Percentiles rank a stretch among this genome's conserved stretches.
Evolutionary conservation across 345 rosid species (phyloP).

Genomic region (Raphanus raphanistrum): DNA sequence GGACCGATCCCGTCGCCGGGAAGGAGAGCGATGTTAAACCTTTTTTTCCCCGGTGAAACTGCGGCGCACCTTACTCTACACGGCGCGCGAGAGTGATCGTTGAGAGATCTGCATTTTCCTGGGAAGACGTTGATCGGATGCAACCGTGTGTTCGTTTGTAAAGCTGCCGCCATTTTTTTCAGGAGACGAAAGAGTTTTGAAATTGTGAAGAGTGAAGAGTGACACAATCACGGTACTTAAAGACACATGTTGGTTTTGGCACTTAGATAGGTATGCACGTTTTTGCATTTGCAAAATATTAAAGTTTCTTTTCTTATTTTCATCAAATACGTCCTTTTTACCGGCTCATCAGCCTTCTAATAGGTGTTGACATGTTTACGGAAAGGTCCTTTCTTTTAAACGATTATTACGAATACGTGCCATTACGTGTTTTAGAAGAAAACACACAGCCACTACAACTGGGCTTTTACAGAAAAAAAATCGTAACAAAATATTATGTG

Average conservation of each 20-base stretch:
- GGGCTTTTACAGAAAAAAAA: not conserved
- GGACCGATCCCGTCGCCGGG: conserved; percentile 96
- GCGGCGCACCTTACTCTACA: conserved; percentile 54
- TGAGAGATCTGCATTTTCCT: conserved; percentile 29
- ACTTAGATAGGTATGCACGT: conserved; percentile 36
- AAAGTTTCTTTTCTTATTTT: not conserved
- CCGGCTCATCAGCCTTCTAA: not conserved
- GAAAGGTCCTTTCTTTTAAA: not conserved
- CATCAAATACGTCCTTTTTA: not conserved
- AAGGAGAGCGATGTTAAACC: conserved; percentile 70
- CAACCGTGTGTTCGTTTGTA: conserved; percentile 38
- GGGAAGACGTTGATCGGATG: conserved; percentile 23
- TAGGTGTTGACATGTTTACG: not conserved
- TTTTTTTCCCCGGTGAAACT: conserved; percentile 41
- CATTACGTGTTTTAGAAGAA: not conserved
- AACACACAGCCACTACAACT: not conserved
- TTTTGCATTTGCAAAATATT: not conserved
- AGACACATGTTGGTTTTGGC: not conserved
- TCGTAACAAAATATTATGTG: no score
- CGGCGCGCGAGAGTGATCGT: conserved; percentile 27
- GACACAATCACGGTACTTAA: not conserved
- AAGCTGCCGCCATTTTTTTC: conserved; percentile 45
- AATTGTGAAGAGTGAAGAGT: not conserved
- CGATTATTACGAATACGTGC: not conserved
- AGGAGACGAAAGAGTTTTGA: not conserved